Base-by-base conservation (phyloP, 768 basidiomycete species). In the Phlegmacium glaucopus region DNA sequence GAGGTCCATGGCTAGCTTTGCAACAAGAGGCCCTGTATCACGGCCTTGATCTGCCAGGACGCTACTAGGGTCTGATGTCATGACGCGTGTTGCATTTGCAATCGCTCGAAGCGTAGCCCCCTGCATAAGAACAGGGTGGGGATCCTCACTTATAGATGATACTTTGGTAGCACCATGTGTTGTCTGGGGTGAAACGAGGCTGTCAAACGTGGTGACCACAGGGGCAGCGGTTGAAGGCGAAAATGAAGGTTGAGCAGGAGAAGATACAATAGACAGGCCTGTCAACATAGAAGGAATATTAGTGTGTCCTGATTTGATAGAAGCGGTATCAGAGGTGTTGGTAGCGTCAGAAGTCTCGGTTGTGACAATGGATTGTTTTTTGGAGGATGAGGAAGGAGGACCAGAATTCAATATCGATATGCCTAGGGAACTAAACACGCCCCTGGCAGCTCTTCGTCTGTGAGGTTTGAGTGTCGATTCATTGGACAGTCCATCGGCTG, bases 11-110 rank as follows among this genome's bases (percentile, higher is more conserved):
- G 90, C 90, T 3, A 90, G 72, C 22, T 65, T 64, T 1, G 77
- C 75, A 30, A 92, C 72, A n/a, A 87, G 67, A 0, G 74, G 68
- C 7, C 77, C 72, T 0, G 83, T 82, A 9, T 86, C 87, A 4
- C 63, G 69, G 0, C 86, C 88, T 48, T 82, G 76, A 61, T 91
- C 85, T 0, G 78, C 75, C 9, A 93, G 76, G 47, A 93, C 79
- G 53, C 87, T 89, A 10, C 76, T 70, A 0, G 90, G 77, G 55
- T 88, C 88, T 2, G 80, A 74, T 0, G 87, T 87, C 89, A 93
- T 91, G n/a, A 92, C 85, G 3, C 90, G 80, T 1, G 86, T 92
- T 1, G 90, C 89, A 45, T 91, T 83, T 13, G 79, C 77, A 45
- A 93, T 90, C 1, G 90, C 90, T 6, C 80, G 79, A 2, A 93